A percentile compares a stretch with the other conserved stretches of the same genome.
Evolutionary conservation across 2,329 filamentous ascomycete species (phyloP).

Genomic region (Phialophora expanda): DNA sequence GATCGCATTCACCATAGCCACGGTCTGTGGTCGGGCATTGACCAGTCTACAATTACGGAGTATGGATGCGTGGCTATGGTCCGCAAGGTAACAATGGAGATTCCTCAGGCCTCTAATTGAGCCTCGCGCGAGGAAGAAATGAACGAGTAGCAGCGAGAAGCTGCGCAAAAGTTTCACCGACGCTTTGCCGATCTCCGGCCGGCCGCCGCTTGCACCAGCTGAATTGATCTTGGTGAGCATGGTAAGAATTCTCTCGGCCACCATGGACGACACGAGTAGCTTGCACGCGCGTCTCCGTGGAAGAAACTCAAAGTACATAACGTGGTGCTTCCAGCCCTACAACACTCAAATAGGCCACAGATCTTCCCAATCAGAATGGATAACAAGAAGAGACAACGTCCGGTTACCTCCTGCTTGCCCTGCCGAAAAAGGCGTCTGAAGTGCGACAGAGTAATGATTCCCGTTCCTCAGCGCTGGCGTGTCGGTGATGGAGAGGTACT

Average conservation of each 20-base stretch:
- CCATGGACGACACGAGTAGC: not conserved
- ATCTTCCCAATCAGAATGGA: constrained; percentile 16
- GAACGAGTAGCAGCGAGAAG: not conserved
- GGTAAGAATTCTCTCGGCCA: not conserved
- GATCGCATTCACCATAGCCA: not conserved
- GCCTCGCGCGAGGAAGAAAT: not conserved
- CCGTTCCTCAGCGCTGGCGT: constrained; percentile 9
- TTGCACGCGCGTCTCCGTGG: not conserved
- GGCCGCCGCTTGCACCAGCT: not conserved
- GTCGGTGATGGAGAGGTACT: constrained; percentile 4
- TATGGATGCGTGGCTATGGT: not conserved
- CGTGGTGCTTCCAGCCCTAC: not conserved
- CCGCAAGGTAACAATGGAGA: not conserved
- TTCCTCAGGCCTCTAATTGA: not conserved
- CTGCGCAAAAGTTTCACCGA: constrained; percentile 6
- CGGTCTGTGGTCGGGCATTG: not conserved
- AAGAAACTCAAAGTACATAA: not conserved
- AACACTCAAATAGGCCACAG: not conserved
- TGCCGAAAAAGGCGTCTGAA: constrained; percentile 31
- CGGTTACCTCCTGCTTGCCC: constrained; percentile 31
- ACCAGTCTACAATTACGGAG: not conserved
- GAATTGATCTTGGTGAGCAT: not conserved
- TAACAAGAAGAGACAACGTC: constrained; percentile 27
- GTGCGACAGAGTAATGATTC: constrained; percentile 25
- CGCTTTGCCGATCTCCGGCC: constrained; percentile 13